phyloP scores from a whole-genome alignment of 2,329 filamentous ascomycete genomes.

The Domatiomyces catenatus region DNA sequence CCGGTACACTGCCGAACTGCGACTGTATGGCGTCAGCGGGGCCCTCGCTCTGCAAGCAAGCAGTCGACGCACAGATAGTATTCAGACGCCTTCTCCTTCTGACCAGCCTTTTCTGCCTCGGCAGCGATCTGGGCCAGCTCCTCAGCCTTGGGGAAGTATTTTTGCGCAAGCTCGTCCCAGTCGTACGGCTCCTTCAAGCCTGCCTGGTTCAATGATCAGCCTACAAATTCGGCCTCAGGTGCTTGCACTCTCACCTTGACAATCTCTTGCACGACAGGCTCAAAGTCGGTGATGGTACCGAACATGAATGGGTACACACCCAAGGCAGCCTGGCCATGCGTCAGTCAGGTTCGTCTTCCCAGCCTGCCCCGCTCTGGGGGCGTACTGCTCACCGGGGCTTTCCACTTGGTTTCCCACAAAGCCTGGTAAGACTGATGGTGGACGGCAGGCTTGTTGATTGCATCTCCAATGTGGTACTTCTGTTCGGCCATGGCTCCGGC shows the following conservation, averaged over 20 bases:
- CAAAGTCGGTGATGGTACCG: constrained; percentile 51
- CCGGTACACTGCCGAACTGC: constrained; percentile 56
- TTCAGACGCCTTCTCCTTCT: constrained; percentile 40
- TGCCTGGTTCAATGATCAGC: constrained; percentile 22
- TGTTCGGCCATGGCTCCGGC: background rate
- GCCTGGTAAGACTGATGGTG: constrained; percentile 46
- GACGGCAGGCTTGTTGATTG: constrained; percentile 33
- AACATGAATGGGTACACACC: constrained; percentile 65
- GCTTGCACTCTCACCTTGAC: constrained; percentile 34
- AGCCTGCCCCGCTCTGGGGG: background rate
- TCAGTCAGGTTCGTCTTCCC: background rate
- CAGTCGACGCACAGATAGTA: constrained; percentile 15
- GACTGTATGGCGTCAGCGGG: constrained; percentile 39
- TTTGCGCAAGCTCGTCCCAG: constrained; percentile 47
- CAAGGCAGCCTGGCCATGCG: constrained; percentile 34
- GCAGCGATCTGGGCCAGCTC: constrained; percentile 40
- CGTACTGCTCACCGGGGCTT: constrained; percentile 36
- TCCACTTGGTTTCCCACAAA: constrained; percentile 66
- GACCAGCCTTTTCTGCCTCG: constrained; percentile 33
- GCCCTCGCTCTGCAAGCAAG: background rate
- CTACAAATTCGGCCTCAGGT: constrained; percentile 1
- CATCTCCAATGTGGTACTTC: constrained; percentile 27
- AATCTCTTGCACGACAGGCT: constrained; percentile 50
- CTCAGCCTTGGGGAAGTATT: constrained; percentile 47
- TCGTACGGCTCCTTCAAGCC: constrained; percentile 49